These are phyloP conservation scores for Amoebophrya sp. DNA, from an alignment of 169 alveolate genomes.

Conservation along the genomic window DNA sequence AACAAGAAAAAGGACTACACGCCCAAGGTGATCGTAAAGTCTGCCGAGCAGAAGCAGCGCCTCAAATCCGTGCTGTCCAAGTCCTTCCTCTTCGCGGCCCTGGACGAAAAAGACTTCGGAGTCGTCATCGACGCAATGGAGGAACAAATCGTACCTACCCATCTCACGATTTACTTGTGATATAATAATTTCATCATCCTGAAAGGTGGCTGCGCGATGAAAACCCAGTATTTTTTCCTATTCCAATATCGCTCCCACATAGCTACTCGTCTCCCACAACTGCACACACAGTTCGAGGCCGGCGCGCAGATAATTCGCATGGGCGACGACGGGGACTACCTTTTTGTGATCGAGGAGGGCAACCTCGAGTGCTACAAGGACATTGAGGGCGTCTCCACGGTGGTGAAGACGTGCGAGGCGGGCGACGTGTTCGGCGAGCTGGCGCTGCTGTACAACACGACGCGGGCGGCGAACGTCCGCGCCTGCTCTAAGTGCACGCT, in stretches of 20 bases:
- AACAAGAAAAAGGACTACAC: constrained; percentile 66
- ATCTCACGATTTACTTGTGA: background rate
- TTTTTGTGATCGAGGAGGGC: constrained; percentile 72
- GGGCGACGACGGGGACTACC: constrained; percentile 80
- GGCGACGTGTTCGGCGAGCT: constrained; percentile 88
- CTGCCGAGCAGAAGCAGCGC: constrained; percentile 53
- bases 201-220: no score
- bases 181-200: background rate
- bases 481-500: constrained; percentile 49
- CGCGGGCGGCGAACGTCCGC: constrained; percentile 78
- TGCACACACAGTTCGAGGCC: background rate
- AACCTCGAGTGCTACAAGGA: constrained; percentile 55
- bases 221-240: no score
- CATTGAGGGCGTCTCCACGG: constrained; percentile 45
- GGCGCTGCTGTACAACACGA: constrained; percentile 76
- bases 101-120: constrained; percentile 55
- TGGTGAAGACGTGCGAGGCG: constrained; percentile 41
- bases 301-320: constrained; percentile 43
- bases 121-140: constrained; percentile 73
- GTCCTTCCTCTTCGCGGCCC: constrained; percentile 55
- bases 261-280: no score
- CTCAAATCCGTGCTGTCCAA: constrained; percentile 39
- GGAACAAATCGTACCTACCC: constrained; percentile 29
- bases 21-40: constrained; percentile 61
- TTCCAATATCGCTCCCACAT: no score